Base-by-base conservation (phyloP, 768 basidiomycete species). In the Podaxis sp. region DNA sequence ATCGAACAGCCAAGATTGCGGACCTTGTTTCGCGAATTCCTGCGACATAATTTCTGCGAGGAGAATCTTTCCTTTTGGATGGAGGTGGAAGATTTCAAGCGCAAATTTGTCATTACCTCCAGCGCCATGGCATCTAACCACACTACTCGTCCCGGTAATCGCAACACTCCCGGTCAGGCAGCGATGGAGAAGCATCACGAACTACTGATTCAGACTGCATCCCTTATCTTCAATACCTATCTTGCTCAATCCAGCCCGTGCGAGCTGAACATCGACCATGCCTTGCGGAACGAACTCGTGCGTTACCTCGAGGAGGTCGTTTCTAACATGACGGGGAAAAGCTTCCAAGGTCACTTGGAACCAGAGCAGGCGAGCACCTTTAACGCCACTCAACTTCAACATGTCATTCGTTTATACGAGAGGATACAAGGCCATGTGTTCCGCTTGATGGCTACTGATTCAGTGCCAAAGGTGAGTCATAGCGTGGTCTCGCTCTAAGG, bases 181-280 rank as follows among this genome's bases (percentile, higher is more conserved):
- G 93, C 95, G 2, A 98, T 98, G 96, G 96, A 98, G 77, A 88
- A 85, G 63, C 97, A 99, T 73, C 96, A 98, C 78, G 94, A 96
- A 72, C 85, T 93, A 24, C 80, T 99, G 67, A 96, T 98, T 69
- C 89, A 91, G 67, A 95, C 94, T 62, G 96, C 97, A 6, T 95
- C 96, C 67, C 84, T 89, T 58, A 97, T 95, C 66, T 96, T 94
- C 80, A 89, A 93, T 80, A 95, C 86, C 56, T 99, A 98, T 71
- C 87, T 99, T 24, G 97, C 96, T 0, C 96, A 95, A 1, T 93
- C 94, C 29, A 96, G 94, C 73, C 91, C 89, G 63, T 93, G 90
- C 76, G 97, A 98, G 76, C 85, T 99, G 64, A 99, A 99, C 76
- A 99, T 99, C 67, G 97, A 99, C 72, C 97, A 99, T 73, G 93